Evolutionary conservation across 108 stramenopile species (phyloP).

Genomic region (Fragilaria radians): DNA sequence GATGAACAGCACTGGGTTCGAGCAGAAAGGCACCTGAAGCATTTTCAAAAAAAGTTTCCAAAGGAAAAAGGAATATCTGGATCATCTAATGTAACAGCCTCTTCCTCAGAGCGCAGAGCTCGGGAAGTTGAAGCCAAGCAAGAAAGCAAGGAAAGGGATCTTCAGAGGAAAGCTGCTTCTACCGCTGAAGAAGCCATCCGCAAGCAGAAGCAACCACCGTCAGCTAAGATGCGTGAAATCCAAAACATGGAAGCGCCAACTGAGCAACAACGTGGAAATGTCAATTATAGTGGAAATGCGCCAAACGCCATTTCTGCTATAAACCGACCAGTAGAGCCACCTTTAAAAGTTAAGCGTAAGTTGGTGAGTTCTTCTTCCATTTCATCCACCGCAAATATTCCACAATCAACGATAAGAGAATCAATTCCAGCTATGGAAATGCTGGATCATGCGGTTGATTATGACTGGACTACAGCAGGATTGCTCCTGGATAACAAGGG

Average conservation of each 20-base stretch:
- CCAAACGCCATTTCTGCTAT: constrained; percentile 3
- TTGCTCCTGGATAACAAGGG: constrained; percentile 36
- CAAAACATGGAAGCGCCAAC: background rate
- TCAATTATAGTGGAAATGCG: background rate
- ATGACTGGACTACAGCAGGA: constrained; percentile 51
- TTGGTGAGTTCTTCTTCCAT: background rate
- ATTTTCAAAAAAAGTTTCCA: constrained; percentile 30
- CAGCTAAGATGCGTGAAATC: background rate
- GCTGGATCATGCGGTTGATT: constrained; percentile 67
- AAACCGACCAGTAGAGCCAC: constrained; percentile 6
- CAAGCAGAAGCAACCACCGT: background rate
- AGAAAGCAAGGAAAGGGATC: background rate
- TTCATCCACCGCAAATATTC: constrained; percentile 3
- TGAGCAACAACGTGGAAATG: background rate
- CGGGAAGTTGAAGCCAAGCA: background rate
- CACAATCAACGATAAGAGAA: constrained; percentile 13
- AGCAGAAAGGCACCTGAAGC: constrained; percentile 46
- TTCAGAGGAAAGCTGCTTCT: background rate
- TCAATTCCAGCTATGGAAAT: constrained; percentile 41
- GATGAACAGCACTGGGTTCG: constrained; percentile 68
- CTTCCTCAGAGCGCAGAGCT: constrained; percentile 5
- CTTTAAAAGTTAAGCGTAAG: background rate
- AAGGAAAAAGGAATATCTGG: constrained; percentile 10
- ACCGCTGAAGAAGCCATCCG: background rate
- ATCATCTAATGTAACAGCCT: constrained; percentile 12